A percentile compares a stretch with the other conserved stretches of the same genome.
These are phyloP conservation scores for Parascedosporium putredinis DNA, from an alignment of 2,329 filamentous ascomycete species.

Conservation along the genomic window DNA sequence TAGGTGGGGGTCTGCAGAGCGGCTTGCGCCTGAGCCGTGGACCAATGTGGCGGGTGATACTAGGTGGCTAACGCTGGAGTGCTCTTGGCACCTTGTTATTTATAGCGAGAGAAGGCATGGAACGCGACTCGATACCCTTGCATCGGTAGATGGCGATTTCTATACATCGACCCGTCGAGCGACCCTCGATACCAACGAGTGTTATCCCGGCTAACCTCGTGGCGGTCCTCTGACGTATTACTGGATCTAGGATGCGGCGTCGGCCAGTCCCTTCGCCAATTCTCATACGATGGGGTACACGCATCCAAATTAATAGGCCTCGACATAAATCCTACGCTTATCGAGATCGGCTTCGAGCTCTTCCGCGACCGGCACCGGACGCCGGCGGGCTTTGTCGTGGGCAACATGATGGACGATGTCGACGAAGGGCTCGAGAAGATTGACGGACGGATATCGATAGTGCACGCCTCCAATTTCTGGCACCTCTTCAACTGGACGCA, in stretches of 20 bases:
- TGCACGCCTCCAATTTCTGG: conserved; percentile 40
- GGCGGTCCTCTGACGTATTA: conserved; percentile 27
- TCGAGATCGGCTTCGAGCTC: conserved; percentile 51
- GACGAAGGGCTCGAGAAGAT: conserved; percentile 24
- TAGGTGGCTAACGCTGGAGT: background rate
- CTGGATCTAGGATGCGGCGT: conserved; percentile 42
- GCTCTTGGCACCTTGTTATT: too few species aligned
- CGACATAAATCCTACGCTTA: conserved; percentile 38
- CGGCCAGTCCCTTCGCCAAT: conserved; percentile 38
- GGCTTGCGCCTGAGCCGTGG: too few species aligned
- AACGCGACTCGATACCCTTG: conserved; percentile 31
- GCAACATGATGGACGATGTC: conserved; percentile 35
- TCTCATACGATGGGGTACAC: conserved; percentile 38
- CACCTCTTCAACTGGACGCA: conserved; percentile 38
- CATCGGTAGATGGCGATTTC: conserved; percentile 40
- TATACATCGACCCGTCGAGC: conserved; percentile 28
- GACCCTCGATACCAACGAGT: conserved; percentile 33
- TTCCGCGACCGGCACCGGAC: conserved; percentile 40
- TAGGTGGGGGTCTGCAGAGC: too few species aligned
- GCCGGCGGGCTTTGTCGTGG: conserved; percentile 31
- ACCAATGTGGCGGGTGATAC: too few species aligned
- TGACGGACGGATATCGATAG: conserved; percentile 31
- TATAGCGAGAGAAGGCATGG: conserved; percentile 36
- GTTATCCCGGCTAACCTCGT: conserved; percentile 28
- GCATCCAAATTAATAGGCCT: conserved; percentile 36